Evolutionary conservation across 495 filamentous ascomycete species (phyloP).

Genomic region (Aspergillus cristatus): DNA sequence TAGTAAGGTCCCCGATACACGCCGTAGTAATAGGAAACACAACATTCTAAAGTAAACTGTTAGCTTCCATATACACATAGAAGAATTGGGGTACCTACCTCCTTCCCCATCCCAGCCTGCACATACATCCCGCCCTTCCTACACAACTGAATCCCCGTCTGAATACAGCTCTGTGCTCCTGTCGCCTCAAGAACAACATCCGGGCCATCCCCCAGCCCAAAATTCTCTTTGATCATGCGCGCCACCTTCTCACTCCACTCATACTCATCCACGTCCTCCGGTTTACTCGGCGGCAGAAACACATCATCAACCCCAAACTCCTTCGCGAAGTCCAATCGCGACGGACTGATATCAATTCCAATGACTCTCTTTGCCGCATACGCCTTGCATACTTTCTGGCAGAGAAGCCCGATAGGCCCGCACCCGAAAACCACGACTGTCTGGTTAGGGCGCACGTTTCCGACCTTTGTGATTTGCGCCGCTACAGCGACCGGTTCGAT

Average conservation of each 20-base stretch:
- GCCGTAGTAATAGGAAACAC: constrained; percentile 76
- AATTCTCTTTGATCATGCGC: constrained; percentile 39
- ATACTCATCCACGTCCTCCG: constrained; percentile 14
- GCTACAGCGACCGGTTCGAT: constrained; percentile 78
- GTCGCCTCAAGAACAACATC: constrained; percentile 79
- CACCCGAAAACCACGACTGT: constrained; percentile 76
- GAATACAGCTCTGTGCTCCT: constrained; percentile 71
- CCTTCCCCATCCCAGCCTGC: constrained; percentile 75
- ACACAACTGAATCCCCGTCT: constrained; percentile 60
- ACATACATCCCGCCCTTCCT: constrained; percentile 72
- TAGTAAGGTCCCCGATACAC: constrained; percentile 73
- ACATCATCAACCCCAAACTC: constrained; percentile 56
- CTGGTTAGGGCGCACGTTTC: constrained; percentile 59
- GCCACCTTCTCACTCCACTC: constrained; percentile 55
- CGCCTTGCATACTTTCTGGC: constrained; percentile 61
- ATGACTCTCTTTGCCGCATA: constrained; percentile 69
- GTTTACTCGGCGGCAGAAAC: constrained; percentile 42
- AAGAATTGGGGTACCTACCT: constrained; percentile 33
- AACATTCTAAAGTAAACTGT: constrained; percentile 42
- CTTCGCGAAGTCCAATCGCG: constrained; percentile 60
- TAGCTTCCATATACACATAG: not conserved
- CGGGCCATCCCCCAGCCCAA: constrained; percentile 45
- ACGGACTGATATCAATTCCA: constrained; percentile 64
- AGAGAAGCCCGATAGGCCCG: constrained; percentile 77
- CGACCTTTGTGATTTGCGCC: constrained; percentile 68